Evolutionary conservation across 2,329 filamentous ascomycete species (phyloP).

Genomic region (Monosporascus sp.): DNA sequence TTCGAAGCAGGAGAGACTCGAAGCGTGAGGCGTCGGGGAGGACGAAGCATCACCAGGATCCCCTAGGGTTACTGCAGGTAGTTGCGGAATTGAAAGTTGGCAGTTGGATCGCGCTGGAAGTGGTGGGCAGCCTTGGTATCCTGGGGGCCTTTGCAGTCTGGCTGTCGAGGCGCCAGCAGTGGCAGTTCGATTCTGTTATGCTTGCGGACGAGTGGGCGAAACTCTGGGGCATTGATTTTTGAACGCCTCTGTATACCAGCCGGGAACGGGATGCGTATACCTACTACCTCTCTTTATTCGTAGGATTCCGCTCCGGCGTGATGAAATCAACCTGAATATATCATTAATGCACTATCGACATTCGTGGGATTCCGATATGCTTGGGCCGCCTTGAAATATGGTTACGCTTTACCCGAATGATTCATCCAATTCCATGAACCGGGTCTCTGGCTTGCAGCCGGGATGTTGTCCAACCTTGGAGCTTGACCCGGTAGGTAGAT

Average conservation of each 20-base stretch:
- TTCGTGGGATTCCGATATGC: not conserved
- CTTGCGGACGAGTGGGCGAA: conserved; percentile 25
- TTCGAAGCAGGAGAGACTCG: conserved; percentile 13
- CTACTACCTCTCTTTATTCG: not conserved
- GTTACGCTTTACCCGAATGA: no score
- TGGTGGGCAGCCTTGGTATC: conserved; percentile 69
- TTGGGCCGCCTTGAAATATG: no score
- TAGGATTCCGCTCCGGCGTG: not conserved
- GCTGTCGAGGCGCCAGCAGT: conserved; percentile 35
- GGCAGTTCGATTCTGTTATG: conserved; percentile 31
- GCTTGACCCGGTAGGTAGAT: no score
- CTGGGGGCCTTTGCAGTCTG: conserved; percentile 67
- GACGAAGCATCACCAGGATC: conserved; percentile 56
- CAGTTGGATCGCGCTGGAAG: conserved; percentile 64
- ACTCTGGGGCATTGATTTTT: conserved; percentile 21
- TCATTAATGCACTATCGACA: not conserved
- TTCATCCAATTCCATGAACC: no score
- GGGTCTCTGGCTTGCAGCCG: no score
- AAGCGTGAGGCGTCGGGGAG: conserved; percentile 8
- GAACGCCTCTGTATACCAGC: conserved; percentile 3
- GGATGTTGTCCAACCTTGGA: no score
- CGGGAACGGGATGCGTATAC: not conserved
- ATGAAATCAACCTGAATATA: no score
- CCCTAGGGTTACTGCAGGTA: conserved; percentile 70
- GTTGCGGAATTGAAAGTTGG: conserved; percentile 59